Base-by-base conservation (phyloP, 306 rosid species). In the Rubus idaeus region DNA sequence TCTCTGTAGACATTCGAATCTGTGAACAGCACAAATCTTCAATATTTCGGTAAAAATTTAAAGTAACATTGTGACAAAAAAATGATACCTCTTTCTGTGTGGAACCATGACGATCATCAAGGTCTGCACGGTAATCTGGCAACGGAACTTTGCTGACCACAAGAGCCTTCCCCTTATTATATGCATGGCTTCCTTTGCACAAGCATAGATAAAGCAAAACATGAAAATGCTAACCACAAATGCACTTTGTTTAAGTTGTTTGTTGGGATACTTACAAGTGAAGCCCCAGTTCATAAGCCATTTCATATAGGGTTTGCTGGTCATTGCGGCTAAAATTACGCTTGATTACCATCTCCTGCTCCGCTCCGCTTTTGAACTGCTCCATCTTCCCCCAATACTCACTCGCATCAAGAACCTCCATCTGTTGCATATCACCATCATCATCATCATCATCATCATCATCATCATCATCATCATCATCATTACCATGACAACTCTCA, bases 61-160 rank as follows among this genome's bases (percentile, higher is more conserved):
- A 71, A 71, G 11, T 13, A 16, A 35, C 76, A 40, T 16, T 50
- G 12, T 4, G 37, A 20, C 3, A 42, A 46, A 45, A 53, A 49
- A 17, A 26, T 17, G 6, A n/a, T 52, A 92, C 98, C 96, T 92
- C 96, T 71, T 90, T 89, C 80, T 90, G 97, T 40, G 97, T 86
- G 81, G 95, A 92, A 65, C 98, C 98, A 87, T 94, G 96, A 35
- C 84, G 90, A 60, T 92, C 98, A 81, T 94, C 98, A 67, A 94
- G 98, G 85, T 94, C 98, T 45, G 97, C 98, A 71, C 97, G 91
- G 80, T 92, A 94, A 86, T 94, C 96, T 42, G 97, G 98, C 86
- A 94, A 79, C 9, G 92, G 97, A 77, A 89, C 91, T 86, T 90
- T 94, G 92, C 98, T 94, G 66, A 94, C 81, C 58, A 94, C 97